phyloP scores from a whole-genome alignment of 73 alveolate species.

The Tetrahymena thermophila region DNA sequence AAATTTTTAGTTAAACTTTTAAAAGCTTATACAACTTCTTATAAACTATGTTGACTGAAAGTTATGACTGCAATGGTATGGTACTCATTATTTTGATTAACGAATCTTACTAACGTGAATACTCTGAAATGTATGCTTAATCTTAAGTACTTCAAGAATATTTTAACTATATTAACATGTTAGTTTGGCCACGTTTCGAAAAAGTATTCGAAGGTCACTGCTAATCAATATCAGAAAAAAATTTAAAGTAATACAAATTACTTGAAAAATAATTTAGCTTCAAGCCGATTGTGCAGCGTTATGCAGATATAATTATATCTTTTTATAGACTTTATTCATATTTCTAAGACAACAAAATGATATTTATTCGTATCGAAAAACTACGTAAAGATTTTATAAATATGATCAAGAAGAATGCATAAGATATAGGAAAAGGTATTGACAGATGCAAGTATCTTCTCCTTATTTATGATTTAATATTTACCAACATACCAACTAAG shows the following conservation, averaged over 20 bases:
- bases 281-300: conserved; percentile 20
- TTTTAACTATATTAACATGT: conserved; percentile 41
- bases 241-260: conserved; percentile 14
- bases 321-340: conserved; percentile 24
- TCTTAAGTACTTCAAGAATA: conserved; percentile 14
- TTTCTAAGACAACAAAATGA: conserved; percentile 36
- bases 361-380: conserved; percentile 5
- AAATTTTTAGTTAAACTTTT: conserved; percentile 25
- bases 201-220: conserved; percentile 32
- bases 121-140: background rate
- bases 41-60: background rate
- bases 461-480: conserved; percentile 23
- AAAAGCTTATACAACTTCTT: conserved; percentile 14
- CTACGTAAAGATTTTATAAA: conserved; percentile 19
- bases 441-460: conserved; percentile 19
- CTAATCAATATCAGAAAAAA: conserved; percentile 9
- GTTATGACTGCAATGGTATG: conserved; percentile 21
- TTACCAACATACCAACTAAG: conserved; percentile 13
- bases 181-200: conserved; percentile 40
- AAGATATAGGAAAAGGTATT: conserved; percentile 17
- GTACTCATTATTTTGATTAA: conserved; percentile 21
- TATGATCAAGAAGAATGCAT: conserved; percentile 30
- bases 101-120: conserved; percentile 6
- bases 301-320: conserved; percentile 19
- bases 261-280: conserved; percentile 26